Base-by-base conservation (phyloP, 495 filamentous ascomycete species). In the Acidiella bohemica region DNA sequence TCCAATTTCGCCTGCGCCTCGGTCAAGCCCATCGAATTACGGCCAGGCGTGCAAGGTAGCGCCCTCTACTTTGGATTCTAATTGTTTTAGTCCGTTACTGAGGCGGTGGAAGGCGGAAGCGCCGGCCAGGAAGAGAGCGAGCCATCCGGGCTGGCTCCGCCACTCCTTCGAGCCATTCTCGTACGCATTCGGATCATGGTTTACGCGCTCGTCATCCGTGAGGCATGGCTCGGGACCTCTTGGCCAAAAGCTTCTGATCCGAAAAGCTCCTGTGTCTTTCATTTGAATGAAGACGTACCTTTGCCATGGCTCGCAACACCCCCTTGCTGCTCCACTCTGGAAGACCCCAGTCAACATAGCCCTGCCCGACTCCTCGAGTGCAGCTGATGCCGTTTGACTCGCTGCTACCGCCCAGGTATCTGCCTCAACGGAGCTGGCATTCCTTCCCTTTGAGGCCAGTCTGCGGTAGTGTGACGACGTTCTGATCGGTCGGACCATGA, bases 301-400 rank as follows among this genome's bases (percentile, higher is more conserved):
- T 72, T 44, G 49, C 56, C 66, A 72, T 72, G 19, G 58, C 66
- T 3, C 57, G 50, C 43, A 69, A 75, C 35, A 73, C 63, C 25
- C 72, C 65, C 21, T 70, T 59, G 6, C 70, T 68, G 42, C 60
- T 64, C 70, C 69, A 73, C 10, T 66, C 70, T 0, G 66, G 62
- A 32, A 72, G 31, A 1, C 47, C 59, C 73, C 73, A 80, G 46
- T 76, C 71, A 57, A 78, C 70, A 39, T 71, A 80, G 42, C 75
- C 75, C 30, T 70, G 68, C 31, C 68, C 68, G 39, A 56, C 60
- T 16, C 75, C 76, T 8, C 72, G 72, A 26, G 77, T 64, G 53
- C 70, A 75, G n/a, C 73, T 63, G 25, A 68, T 77, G 37, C 72
- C 73, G 57, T 78, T 80, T 42, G 69, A 67, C 12, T 68, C 72